A percentile compares a stretch with the other conserved stretches of the same genome.
Evolutionary conservation across 176 grass and related monocot genomes (phyloP).

Genomic region (Otatea glauca): DNA sequence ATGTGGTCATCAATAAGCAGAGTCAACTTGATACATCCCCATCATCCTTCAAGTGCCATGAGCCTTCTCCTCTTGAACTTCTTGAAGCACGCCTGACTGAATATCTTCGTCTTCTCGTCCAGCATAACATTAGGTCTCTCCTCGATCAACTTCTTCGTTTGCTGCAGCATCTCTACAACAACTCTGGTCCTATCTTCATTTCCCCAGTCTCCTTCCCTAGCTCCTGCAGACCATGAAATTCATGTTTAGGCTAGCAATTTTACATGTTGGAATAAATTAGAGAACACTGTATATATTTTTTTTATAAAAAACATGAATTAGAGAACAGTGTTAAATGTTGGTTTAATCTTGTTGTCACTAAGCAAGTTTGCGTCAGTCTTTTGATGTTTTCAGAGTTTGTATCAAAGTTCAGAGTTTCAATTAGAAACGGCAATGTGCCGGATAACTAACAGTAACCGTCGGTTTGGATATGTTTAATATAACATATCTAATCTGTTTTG

Average conservation of each 20-base stretch:
- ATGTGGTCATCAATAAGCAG: background rate
- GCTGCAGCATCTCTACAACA: constrained; percentile 38
- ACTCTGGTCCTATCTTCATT: background rate
- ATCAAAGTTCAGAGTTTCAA: no score
- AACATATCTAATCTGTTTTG: no score
- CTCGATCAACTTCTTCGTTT: constrained; percentile 54
- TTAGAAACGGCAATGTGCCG: no score
- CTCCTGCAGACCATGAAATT: constrained; percentile 16
- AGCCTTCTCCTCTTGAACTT: constrained; percentile 45
- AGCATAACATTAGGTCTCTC: constrained; percentile 44
- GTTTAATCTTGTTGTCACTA: no score
- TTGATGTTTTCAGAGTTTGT: no score
- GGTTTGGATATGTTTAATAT: no score
- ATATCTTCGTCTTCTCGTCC: constrained; percentile 44
- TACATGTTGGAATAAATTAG: background rate
- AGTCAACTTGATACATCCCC: background rate
- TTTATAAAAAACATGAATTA: background rate
- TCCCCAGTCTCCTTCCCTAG: background rate
- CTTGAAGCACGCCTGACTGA: constrained; percentile 73
- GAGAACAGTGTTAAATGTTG: background rate
- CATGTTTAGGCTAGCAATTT: constrained; percentile 4
- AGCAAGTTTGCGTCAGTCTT: no score
- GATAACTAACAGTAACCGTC: no score
- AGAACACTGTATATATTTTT: background rate
- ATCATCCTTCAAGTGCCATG: background rate